Conservation (phyloP, 805 yeast species). For the Candida sithepensis region DNA sequence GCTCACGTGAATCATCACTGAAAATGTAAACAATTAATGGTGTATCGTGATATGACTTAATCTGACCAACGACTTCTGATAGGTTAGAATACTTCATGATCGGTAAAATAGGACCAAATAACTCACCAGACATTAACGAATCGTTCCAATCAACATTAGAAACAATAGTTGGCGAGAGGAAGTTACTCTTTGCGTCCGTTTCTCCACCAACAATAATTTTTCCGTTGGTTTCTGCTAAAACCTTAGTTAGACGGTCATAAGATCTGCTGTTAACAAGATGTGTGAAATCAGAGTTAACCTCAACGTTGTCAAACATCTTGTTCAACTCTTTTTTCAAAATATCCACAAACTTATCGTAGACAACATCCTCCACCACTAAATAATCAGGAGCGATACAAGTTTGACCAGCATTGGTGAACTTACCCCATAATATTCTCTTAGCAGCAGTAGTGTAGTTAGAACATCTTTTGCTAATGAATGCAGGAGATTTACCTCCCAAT, state of each 20-base stretch:
- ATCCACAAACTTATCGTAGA: conserved; percentile 50
- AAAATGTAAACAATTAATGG: conserved; percentile 82
- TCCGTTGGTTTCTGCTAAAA: conserved; percentile 51
- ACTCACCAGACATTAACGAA: conserved; percentile 66
- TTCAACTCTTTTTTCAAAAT: conserved; percentile 38
- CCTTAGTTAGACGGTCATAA: conserved; percentile 41
- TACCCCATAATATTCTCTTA: conserved; percentile 70
- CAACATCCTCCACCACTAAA: conserved; percentile 57
- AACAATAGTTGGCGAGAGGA: conserved; percentile 72
- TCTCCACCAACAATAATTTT: conserved; percentile 46
- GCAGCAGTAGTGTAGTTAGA: conserved; percentile 35
- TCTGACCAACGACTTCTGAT: conserved; percentile 40
- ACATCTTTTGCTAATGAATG: conserved; percentile 54
- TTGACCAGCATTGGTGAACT: conserved; percentile 81
- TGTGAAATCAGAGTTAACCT: conserved; percentile 41
- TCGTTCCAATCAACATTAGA: conserved; percentile 62
- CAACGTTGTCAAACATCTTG: conserved; percentile 42
- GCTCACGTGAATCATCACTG: conserved; percentile 43
- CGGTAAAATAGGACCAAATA: conserved; percentile 86
- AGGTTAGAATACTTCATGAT: conserved; percentile 51
- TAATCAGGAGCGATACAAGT: conserved; percentile 91
- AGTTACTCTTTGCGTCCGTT: conserved; percentile 34
- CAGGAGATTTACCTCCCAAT: conserved; percentile 92
- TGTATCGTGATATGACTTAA: conserved; percentile 58
- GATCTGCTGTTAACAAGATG: conserved; percentile 60